phyloP scores from a whole-genome alignment of 2,329 filamentous ascomycete species.

The Colletotrichum chlorophyti region DNA sequence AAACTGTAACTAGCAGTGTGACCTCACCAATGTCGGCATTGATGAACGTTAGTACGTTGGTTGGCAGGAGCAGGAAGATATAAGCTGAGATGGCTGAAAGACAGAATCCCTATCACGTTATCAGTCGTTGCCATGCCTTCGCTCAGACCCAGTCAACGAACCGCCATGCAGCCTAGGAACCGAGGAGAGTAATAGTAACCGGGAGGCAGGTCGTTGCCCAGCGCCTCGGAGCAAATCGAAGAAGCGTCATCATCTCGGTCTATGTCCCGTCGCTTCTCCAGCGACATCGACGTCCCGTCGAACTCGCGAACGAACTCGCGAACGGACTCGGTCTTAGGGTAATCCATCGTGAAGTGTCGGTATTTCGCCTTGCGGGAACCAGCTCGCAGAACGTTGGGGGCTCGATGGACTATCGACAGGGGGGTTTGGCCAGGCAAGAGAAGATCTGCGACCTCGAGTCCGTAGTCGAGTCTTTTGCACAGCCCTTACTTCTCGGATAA shows the following conservation, averaged over 20 bases:
- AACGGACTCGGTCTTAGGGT: slow-evolving; percentile 30
- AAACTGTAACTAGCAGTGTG: background rate
- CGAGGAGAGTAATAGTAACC: slow-evolving; percentile 44
- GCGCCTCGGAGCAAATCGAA: slow-evolving; percentile 42
- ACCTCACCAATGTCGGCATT: slow-evolving; percentile 41
- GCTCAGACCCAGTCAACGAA: slow-evolving; percentile 29
- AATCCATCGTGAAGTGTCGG: slow-evolving; percentile 25
- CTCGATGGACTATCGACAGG: no score
- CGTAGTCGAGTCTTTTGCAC: slow-evolving; percentile 14
- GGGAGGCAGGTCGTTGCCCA: slow-evolving; percentile 42
- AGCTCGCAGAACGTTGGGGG: slow-evolving; percentile 3
- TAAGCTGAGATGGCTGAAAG: slow-evolving; percentile 45
- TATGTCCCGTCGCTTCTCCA: slow-evolving; percentile 23
- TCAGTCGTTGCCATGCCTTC: background rate
- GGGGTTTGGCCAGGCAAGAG: no score
- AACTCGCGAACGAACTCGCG: slow-evolving; percentile 18
- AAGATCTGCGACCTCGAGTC: background rate
- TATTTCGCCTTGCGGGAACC: slow-evolving; percentile 8
- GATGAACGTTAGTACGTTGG: slow-evolving; percentile 39
- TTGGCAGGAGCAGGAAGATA: slow-evolving; percentile 45
- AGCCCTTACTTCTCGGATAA: no score
- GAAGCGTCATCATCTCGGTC: slow-evolving; percentile 36
- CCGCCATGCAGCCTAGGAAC: slow-evolving; percentile 41
- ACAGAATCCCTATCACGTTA: slow-evolving; percentile 41
- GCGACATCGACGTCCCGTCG: no score